Conservation (phyloP, 179 eudicot genomes). For the Heliamphora pulchella region DNA sequence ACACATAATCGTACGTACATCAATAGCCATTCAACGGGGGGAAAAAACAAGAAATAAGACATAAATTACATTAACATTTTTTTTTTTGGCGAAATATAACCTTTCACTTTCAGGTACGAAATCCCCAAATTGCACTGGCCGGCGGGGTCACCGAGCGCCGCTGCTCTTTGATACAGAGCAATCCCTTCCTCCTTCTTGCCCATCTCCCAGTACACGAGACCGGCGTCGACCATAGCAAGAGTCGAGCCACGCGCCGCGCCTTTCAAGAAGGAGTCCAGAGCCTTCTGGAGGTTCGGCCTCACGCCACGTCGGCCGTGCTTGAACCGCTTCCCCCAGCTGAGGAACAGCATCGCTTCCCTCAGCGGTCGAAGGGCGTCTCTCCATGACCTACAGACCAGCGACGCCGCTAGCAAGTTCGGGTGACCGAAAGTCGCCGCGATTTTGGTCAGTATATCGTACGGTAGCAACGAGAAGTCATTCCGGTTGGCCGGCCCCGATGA, state of each 20-base stretch:
- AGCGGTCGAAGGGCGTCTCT: slow-evolving; percentile 60
- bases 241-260: slow-evolving; percentile 86
- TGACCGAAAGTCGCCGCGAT: slow-evolving; percentile 43
- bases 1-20: neutral
- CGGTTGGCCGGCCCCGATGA: slow-evolving; percentile 11
- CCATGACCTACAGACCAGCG: slow-evolving; percentile 68
- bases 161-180: slow-evolving; percentile 50
- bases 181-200: slow-evolving; percentile 60
- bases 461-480: slow-evolving; percentile 41
- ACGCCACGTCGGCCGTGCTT: slow-evolving; percentile 88
- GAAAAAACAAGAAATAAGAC: neutral
- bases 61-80: neutral
- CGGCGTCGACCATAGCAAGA: slow-evolving; percentile 90
- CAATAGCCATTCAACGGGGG: neutral
- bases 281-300: slow-evolving; percentile 36
- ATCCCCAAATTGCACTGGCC: slow-evolving; percentile 85
- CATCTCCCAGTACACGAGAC: slow-evolving; percentile 84
- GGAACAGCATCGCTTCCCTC: slow-evolving; percentile 66
- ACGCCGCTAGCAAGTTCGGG: slow-evolving; percentile 43
- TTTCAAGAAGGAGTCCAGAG: slow-evolving; percentile 62
- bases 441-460: slow-evolving; percentile 47
- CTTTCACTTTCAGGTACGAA: slow-evolving; percentile 56
- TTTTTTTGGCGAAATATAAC: neutral
- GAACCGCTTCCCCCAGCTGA: slow-evolving; percentile 67
- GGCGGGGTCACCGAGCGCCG: slow-evolving; percentile 72